Base-by-base conservation (phyloP, 495 filamentous ascomycete genomes). In the Trichodelitschia bisporula region DNA sequence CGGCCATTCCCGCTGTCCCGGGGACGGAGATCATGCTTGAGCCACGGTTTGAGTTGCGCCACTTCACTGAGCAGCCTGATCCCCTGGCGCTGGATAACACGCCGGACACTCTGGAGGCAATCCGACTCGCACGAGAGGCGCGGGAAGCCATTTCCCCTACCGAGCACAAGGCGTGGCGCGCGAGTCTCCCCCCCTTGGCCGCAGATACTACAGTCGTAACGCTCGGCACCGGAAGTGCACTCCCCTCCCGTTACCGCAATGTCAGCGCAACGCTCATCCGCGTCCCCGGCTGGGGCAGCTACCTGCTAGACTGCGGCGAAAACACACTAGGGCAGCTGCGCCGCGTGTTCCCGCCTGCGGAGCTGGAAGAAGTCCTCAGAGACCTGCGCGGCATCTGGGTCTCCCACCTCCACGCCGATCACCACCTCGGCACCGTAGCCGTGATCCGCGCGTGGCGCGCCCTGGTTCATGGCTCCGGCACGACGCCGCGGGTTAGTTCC, bases 391-490 rank as follows among this genome's bases (percentile, higher is more conserved):
- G 66, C 39, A 74, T 99, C 32, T 93, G 77, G 73, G 84, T 99
- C 44, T 84, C 76, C 43, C 86, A 99, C 49, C 51, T 84, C 30
- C 86, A 99, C 44, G 86, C 86, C 17, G 86, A 99, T 54, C 86
- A 99, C 49, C 86, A 99, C 43, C 63, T 95, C 13, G 86, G 86
- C 18, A 77, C 69, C 0, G 59, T 60, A 16, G 61, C 72, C 12
- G 53, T 93, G 16, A 71, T 99, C 42, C 71, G 61, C 45, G 76
- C 76, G 12, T 84, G 78, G 68, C 69, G 73, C 35, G 42, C 56
- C 12, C 54, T 50, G 20, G 69, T 49, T 19, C 40, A 54, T 31
- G 26, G 39, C 15, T 21, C 36, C 9, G 29, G 45, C 14, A 42
- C 48, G 0, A 15, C 35, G 0, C 12, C 30, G 14, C 19, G 27